These are phyloP conservation scores for Chenopodium suecicum DNA, from an alignment of 148 eudicot genomes.

Conservation along the genomic window DNA sequence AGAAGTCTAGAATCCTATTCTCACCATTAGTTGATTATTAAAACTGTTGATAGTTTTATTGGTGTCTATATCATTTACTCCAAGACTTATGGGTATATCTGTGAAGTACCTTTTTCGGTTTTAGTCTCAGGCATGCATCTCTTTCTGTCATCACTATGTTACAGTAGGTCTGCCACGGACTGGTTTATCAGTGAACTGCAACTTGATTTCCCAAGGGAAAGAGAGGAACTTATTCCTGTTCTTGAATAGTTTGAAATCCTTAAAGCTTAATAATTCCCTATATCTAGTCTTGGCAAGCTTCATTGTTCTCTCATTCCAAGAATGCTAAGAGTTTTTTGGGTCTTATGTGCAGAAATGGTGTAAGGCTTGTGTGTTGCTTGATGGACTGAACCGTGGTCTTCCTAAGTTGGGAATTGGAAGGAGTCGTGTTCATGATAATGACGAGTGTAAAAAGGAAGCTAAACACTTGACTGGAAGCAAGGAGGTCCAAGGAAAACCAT, in stretches of 20 bases:
- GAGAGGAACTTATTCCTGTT: neutral
- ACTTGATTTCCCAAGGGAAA: neutral
- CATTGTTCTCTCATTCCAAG: neutral
- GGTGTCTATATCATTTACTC: neutral
- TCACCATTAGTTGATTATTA: neutral
- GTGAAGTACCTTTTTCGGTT: neutral
- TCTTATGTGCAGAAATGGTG: constrained; percentile 82
- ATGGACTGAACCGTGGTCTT: constrained; percentile 91
- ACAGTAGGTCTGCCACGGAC: neutral
- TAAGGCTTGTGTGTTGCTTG: constrained; percentile 92
- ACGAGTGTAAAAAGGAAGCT: constrained; percentile 29
- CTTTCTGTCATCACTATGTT: neutral
- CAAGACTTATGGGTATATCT: neutral
- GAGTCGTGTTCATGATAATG: constrained; percentile 44
- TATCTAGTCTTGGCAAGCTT: neutral
- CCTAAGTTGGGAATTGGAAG: constrained; percentile 90
- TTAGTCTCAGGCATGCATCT: neutral
- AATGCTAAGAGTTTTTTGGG: constrained; percentile 1
- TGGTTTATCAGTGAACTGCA: neutral
- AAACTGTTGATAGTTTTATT: neutral
- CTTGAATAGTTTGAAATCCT: neutral
- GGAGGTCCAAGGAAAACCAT: constrained; percentile 75
- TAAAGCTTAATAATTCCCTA: neutral
- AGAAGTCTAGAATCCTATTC: constrained; percentile 6
- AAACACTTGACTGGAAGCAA: constrained; percentile 41